Evolutionary conservation across 257 asterid genomes (phyloP).

Genomic region (Solanum chaucha): DNA sequence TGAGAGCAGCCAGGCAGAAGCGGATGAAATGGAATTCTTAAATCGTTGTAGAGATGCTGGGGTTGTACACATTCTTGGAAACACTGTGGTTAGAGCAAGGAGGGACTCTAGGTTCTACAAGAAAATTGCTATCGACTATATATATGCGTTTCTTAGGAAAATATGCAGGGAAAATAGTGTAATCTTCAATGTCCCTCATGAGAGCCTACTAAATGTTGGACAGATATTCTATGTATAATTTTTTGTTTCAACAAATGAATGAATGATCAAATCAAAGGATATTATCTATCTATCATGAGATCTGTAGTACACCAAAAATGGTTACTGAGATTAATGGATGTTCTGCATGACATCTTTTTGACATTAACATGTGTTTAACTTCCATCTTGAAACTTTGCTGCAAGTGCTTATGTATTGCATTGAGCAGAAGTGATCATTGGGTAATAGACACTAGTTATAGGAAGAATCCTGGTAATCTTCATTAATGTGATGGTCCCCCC

Average conservation of each 20-base stretch:
- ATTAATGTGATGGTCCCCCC: no score
- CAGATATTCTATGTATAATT: conserved; percentile 74
- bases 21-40: conserved; percentile 71
- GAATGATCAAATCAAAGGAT: not conserved
- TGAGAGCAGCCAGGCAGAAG: conserved; percentile 51
- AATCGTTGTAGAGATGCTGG: conserved; percentile 73
- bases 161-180: conserved; percentile 97
- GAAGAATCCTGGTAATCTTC: no score
- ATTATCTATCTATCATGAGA: not conserved
- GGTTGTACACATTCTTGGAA: conserved; percentile 92
- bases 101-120: conserved; percentile 61
- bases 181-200: conserved; percentile 90
- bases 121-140: conserved; percentile 77
- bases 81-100: conserved; percentile 74
- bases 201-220: conserved; percentile 89
- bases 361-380: not conserved
- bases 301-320: not conserved
- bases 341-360: not conserved
- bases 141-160: conserved; percentile 91
- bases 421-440: not conserved
- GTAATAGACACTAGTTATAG: no score
- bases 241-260: not conserved
- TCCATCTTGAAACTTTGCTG: not conserved
- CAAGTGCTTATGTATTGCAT: not conserved
- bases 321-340: not conserved